Percentiles rank a stretch among this genome's conserved stretches.
Conservation (phyloP, 805 yeast genomes). For the Wickerhamomyces chambardii region DNA sequence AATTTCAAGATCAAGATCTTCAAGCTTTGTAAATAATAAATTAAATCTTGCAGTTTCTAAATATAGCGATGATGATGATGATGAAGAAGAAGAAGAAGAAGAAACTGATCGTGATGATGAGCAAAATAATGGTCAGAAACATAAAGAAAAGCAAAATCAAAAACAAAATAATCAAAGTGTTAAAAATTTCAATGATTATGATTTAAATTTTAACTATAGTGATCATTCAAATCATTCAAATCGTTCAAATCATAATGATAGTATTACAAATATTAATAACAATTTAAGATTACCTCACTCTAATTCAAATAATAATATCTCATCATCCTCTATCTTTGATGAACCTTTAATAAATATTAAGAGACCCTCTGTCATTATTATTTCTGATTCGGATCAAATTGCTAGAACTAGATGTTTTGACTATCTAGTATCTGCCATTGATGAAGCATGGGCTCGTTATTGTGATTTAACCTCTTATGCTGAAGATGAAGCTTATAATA, state of each 20-base stretch:
- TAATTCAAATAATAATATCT: too few species aligned
- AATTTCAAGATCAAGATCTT: constrained; percentile 11
- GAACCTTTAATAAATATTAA: too few species aligned
- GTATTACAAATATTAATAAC: too few species aligned
- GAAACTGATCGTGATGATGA: background rate
- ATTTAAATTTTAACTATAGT: too few species aligned
- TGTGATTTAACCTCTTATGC: constrained; percentile 88
- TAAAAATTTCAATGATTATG: too few species aligned
- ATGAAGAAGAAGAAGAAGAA: constrained; percentile 1
- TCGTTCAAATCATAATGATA: too few species aligned
- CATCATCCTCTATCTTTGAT: background rate
- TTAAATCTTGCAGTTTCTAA: constrained; percentile 17
- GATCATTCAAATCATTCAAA: too few species aligned
- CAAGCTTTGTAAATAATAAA: constrained; percentile 9
- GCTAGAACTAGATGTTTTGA: constrained; percentile 88
- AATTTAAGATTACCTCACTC: too few species aligned
- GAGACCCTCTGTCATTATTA: constrained; percentile 9
- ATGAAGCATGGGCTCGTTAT: constrained; percentile 95
- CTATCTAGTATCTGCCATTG: constrained; percentile 83
- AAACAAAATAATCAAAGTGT: too few species aligned
- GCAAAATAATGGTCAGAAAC: too few species aligned
- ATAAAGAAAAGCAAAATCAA: too few species aligned
- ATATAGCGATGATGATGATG: constrained; percentile 17
- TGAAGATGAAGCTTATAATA: constrained; percentile 71
- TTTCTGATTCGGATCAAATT: constrained; percentile 36